Evolutionary conservation across 2,329 filamentous ascomycete genomes (phyloP), one percentile per base, ranked within the genome.

Genomic region (Colletotrichum phormii): DNA sequence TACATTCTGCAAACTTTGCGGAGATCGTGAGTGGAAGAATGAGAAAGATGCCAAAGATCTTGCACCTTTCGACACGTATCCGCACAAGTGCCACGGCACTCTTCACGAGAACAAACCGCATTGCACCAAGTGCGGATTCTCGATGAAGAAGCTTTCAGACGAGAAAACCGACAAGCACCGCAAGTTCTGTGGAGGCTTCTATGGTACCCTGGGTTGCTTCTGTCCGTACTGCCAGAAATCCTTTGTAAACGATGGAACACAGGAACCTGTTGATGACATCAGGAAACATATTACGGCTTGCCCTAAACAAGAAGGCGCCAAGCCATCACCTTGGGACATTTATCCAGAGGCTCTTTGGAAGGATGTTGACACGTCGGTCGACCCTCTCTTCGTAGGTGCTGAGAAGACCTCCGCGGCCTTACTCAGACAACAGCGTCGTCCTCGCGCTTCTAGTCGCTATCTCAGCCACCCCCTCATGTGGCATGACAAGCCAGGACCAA

Each of bases 191-290:
- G 29, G 33, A 7, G 77, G 76, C 9, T 77, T 75, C 61, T 64
- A 37, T 15, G 64, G 69, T 35, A 55, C 49, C 12, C 12, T 75
- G 6, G 75, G 66, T 46, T 69, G 71, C 54, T 77, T 75, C 67
- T 78, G 77, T 46, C 75, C 76, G 2, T 78, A 75, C 61, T 78
- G 76, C 67, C 64, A 70, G 22, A 51, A 8, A 15, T 8, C 15
- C 22, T 64, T 73, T 15, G 61, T 69, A 5, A 33, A 54, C 13
- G 35, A 61, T 9, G 57, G 37, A 8, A 31, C 22, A 4, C 60
- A 64, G 18, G 18, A 46, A 18, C 37, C 57, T 3, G 42, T 33
- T 12, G 15, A 62, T 7, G 59, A 64, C 4, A 71, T 70, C 26
- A 61, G 42, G 11, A 35, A 57, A 26, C 74, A 75, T 42, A 67